phyloP scores from a whole-genome alignment of 2,329 filamentous ascomycete species.

The Aspergillus udagawae region DNA sequence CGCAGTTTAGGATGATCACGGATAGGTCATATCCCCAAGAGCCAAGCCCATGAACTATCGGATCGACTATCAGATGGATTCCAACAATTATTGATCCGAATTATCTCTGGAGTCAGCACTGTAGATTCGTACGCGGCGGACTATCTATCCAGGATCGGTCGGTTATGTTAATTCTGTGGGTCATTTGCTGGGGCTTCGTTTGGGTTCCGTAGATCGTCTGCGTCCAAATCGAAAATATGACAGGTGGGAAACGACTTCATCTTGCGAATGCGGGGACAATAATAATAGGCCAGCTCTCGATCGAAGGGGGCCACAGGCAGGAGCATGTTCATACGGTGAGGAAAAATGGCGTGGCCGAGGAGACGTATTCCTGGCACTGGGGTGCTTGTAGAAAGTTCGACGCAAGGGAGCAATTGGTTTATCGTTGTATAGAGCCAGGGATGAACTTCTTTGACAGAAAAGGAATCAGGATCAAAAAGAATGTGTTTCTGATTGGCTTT shows the following conservation, averaged over 20 bases:
- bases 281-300: background rate
- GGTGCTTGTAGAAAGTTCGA: slow-evolving; percentile 3
- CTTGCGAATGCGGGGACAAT: background rate
- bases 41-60: background rate
- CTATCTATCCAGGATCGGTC: background rate
- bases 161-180: slow-evolving; percentile 1
- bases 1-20: background rate
- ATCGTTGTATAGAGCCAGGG: slow-evolving; percentile 7
- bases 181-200: slow-evolving; percentile 3
- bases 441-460: slow-evolving; percentile 6
- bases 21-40: background rate
- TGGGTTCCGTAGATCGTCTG: slow-evolving; percentile 2
- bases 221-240: slow-evolving; percentile 8
- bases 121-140: background rate
- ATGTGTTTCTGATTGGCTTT: background rate
- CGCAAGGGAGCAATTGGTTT: slow-evolving; percentile 12
- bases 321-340: slow-evolving; percentile 5
- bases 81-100: background rate
- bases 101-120: background rate
- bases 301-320: background rate
- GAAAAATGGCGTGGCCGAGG: background rate
- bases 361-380: background rate
- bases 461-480: background rate
- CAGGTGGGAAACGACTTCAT: slow-evolving; percentile 12
- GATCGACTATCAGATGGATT: background rate